Base-by-base conservation (phyloP, 202 grass and related monocot species). In the Zoysia matrella region DNA sequence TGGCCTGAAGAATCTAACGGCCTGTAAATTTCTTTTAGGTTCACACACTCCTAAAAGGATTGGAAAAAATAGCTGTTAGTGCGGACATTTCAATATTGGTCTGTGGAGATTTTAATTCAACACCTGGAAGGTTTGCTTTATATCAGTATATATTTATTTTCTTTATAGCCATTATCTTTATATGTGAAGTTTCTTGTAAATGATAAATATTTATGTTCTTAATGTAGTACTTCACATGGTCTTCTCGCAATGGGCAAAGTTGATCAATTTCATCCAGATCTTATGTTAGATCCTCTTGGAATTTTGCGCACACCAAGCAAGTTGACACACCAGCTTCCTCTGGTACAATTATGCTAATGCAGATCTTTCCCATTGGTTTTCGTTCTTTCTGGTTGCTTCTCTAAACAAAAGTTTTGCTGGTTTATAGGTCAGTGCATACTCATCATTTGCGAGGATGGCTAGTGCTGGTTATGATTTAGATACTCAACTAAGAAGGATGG, bases 61-160 rank as follows among this genome's bases (percentile, higher is more conserved):
- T 98, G 77, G 95, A 98, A 83, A 98, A 98, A 73, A 98, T 99
- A 88, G 97, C 97, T 67, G 86, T 90, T 18, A 99, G 97, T 90
- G 97, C 97, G 13, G 97, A 96, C 71, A 99, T 99, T 96, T 93
- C 97, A 52, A 99, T 99, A 93, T 84, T 99, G 86, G 97, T 99
- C 53, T 99, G 93, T 94, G 97, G 97, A 68, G 93, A 99, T 96
- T 99, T 99, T 53, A 96, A 96, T 80, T 92, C 97, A 49, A 79
- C 73, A 68, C 97, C 97, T 65, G 97, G 93, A 74, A 99, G 97
- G 97, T 89, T 46, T 2, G 58, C 75, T 14, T 64, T 40, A 50
- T 8, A 64, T 60, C 42, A 36, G 47, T 36, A 36, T 36, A 36
- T 36, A 36, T 36, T 36, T 36, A 36, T 36, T 36, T 36, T 36